Conservation (phyloP, 1,284 basidiomycete genomes). For the Tremellales sp. region DNA sequence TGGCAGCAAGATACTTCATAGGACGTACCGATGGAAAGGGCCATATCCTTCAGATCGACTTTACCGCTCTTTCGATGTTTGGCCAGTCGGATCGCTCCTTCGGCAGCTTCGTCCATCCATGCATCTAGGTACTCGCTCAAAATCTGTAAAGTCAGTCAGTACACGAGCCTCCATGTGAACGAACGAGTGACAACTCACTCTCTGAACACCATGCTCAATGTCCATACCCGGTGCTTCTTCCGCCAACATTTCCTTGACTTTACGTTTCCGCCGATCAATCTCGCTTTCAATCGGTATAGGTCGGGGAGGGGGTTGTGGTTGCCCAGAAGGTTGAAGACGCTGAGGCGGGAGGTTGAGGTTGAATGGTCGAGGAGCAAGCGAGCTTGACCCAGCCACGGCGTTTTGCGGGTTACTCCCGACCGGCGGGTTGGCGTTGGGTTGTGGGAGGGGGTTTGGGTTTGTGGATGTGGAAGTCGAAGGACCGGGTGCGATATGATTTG, state of each 20-base stretch:
- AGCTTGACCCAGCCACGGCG: background rate
- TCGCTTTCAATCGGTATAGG: constrained; percentile 31
- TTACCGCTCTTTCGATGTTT: constrained; percentile 32
- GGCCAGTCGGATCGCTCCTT: constrained; percentile 30
- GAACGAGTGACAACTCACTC: constrained; percentile 19
- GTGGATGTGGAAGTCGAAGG: constrained; percentile 3
- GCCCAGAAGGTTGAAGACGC: background rate
- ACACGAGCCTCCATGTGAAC: background rate
- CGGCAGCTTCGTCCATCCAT: constrained; percentile 25
- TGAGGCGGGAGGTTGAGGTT: background rate
- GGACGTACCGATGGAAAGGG: constrained; percentile 29
- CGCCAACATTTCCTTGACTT: constrained; percentile 29
- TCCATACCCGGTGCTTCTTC: constrained; percentile 35
- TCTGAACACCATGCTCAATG: constrained; percentile 32
- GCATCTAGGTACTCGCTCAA: constrained; percentile 31
- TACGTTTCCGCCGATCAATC: constrained; percentile 27
- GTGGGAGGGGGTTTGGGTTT: constrained; percentile 1
- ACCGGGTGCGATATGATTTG: background rate
- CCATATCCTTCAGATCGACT: constrained; percentile 41
- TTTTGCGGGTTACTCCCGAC: background rate
- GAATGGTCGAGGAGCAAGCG: background rate
- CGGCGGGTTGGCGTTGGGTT: background rate
- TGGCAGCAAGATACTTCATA: background rate
- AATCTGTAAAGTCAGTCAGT: constrained; percentile 15
- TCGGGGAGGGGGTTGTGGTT: background rate